Evolutionary conservation across 202 grass and related monocot species (phyloP), one percentile per base, ranked within the genome.

Genomic region (Setaria viridis): DNA sequence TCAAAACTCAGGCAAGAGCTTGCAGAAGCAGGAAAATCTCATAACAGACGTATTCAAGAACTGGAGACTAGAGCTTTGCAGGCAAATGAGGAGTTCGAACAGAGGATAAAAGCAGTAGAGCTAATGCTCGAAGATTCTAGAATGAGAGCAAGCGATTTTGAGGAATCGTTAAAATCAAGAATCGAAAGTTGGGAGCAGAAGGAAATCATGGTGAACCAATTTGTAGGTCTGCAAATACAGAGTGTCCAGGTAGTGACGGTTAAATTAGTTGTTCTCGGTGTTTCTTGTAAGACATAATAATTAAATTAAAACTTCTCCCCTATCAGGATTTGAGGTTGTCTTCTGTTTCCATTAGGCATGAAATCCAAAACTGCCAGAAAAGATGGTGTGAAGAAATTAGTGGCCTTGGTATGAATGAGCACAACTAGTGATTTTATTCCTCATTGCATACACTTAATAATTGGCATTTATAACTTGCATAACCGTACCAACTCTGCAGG

Each of bases 311-410:
- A 68, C 34, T 88, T 93, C 42, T 93, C 62, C 46, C 80, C 41
- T 74, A 76, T 80, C 92, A 99, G 96, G 96, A 95, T 79, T 91
- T 99, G 91, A 94, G 84, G 90, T 81, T 92, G 56, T 95, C 86
- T 86, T 99, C 89, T 84, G 48, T 89, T 91, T 92, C 90, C 46
- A 80, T 95, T 76, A 91, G 88, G 90, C 78, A 91, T 86, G 93
- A 99, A 89, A 85, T 95, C 53, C 77, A 81, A 58, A 87, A 85
- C 59, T 89, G 72, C 88, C 90, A 95, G 77, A 88, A 89, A 68
- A 91, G 67, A 91, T 95, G 87, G 90, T 91, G 68, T 29, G 87
- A 88, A 86, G 93, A 99, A 91, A 42, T 95, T 80, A 88, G 62
- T 77, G 80, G 67, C 82, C 84, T 99, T 80, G 93, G 96, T 99